Evolutionary conservation across 1,139 yeast species (phyloP), one percentile per base, ranked within the genome.

Genomic region (Lodderomyces theae): DNA sequence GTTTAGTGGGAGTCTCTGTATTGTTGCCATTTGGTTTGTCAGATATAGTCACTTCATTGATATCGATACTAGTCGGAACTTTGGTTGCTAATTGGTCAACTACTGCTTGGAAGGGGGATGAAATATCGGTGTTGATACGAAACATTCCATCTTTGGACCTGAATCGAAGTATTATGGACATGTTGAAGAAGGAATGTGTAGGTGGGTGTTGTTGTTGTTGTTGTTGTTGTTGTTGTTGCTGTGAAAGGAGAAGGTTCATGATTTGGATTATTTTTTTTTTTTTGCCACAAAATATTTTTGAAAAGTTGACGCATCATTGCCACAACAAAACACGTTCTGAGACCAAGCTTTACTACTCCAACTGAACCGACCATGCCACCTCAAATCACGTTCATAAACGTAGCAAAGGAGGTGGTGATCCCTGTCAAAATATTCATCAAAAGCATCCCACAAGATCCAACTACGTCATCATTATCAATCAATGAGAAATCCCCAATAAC

Each of bases 131-230:
- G 31, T 64, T 60, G 35, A 86, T 72, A 44, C 97, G 75, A 58
- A 78, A 79, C 77, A 82, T 83, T 11, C 97, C 97, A 53, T 86
- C 86, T 52, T 79, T 86, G 29, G 92, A 73, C 56, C 96, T 76
- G 61, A 92, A 87, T 57, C 98, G 74, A 43, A 92, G 48, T 22
- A 47, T 46, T 19, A 49, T 33, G 26, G 51, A 35, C 36, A 34
- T 34, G 36, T 32, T 9, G 26, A 10, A n/a, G n/a, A n/a, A n/a
- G n/a, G n/a, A n/a, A n/a, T 24, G 26, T 6, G 26, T 28, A 6
- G 17, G 30, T 26, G 5, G 16, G 10, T 31, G 16, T 9, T 30
- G 21, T 30, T 30, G 21, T 30, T n/a, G 29, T 10, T n/a, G n/a
- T n/a, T n/a, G n/a, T n/a, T n/a, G n/a, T n/a, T n/a, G n/a, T n/a